Evolutionary conservation across 2,329 filamentous ascomycete genomes (phyloP).

Genomic region (Aspergillus alliaceus): DNA sequence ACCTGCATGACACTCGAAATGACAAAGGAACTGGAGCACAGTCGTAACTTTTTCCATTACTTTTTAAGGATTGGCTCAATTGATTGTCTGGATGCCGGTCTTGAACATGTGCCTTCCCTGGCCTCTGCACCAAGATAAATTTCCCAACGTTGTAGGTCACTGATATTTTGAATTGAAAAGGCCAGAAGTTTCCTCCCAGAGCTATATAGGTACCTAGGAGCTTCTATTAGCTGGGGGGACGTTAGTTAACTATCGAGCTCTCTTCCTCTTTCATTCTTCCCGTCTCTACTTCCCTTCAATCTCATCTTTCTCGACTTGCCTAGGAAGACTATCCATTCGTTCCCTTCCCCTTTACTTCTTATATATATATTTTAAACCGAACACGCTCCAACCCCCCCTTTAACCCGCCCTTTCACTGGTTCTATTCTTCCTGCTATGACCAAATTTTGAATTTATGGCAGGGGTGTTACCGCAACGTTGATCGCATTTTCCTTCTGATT

Average conservation of each 20-base stretch:
- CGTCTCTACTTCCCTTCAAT: conserved; percentile 14
- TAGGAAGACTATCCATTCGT: conserved; percentile 3
- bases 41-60: conserved; percentile 23
- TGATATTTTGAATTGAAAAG: conserved; percentile 11
- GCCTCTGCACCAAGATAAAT: conserved; percentile 20
- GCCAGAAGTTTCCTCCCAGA: conserved; percentile 11
- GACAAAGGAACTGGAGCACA: conserved; percentile 31
- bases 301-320: not conserved
- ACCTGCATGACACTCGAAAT: conserved; percentile 44
- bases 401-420: not conserved
- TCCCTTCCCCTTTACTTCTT: conserved; percentile 11
- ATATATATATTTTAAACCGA: not conserved
- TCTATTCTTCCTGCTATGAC: not conserved
- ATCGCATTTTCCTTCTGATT: not conserved
- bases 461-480: not conserved
- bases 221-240: conserved; percentile 16
- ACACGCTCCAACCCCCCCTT: not conserved
- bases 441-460: not conserved
- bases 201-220: conserved; percentile 7
- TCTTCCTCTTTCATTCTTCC: conserved; percentile 18
- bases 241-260: conserved; percentile 24
- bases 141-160: conserved; percentile 20
- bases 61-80: conserved; percentile 22
- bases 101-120: conserved; percentile 25
- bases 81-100: conserved; percentile 19